A percentile compares a stretch with the other conserved stretches of the same genome.
Conservation (phyloP, 768 basidiomycete species). For the Strobilomyces dryophilus region DNA sequence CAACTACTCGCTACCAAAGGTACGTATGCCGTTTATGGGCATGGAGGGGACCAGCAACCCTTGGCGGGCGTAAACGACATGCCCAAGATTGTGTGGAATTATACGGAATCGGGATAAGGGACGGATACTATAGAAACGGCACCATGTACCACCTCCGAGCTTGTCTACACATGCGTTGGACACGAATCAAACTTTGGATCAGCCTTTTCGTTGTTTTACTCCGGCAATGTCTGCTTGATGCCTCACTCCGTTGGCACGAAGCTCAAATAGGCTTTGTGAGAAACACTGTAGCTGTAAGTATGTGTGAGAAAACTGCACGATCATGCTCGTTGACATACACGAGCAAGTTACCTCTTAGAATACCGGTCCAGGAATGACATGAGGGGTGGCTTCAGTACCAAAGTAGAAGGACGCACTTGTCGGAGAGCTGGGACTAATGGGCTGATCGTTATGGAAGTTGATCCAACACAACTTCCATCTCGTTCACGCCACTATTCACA, state of each 20-base stretch:
- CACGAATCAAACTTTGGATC: too few species aligned
- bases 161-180: too few species aligned
- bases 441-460: slow-evolving; percentile 11
- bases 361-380: not conserved
- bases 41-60: slow-evolving; percentile 1
- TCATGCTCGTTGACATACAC: not conserved
- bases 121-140: not conserved
- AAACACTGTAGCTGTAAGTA: too few species aligned
- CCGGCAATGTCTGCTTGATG: too few species aligned
- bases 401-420: not conserved
- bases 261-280: too few species aligned
- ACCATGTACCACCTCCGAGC: too few species aligned
- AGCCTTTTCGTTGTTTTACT: too few species aligned
- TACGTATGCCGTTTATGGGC: slow-evolving; percentile 16
- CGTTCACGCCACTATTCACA: slow-evolving; percentile 41
- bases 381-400: not conserved
- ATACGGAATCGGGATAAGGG: slow-evolving; percentile 10
- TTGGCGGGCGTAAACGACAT: slow-evolving; percentile 16
- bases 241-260: too few species aligned
- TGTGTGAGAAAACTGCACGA: too few species aligned
- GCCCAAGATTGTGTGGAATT: slow-evolving; percentile 19
- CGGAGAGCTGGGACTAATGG: not conserved
- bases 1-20: not conserved
- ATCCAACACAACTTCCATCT: slow-evolving; percentile 73
- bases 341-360: not conserved